Evolutionary conservation across 2,329 filamentous ascomycete genomes (phyloP).

Genomic region (Clonostachys sp.): DNA sequence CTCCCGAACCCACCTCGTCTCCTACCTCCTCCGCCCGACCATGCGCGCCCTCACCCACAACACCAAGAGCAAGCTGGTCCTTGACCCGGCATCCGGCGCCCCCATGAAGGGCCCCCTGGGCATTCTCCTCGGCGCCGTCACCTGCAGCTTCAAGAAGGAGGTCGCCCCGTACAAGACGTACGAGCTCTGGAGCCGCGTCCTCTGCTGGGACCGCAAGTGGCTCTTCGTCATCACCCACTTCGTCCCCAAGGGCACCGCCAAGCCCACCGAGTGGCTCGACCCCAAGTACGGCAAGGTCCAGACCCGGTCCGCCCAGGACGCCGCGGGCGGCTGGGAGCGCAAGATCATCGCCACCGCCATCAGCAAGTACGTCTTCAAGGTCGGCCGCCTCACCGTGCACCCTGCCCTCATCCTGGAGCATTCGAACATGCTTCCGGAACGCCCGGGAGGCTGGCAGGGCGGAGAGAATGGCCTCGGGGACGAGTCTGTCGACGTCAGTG

Average conservation of each 20-base stretch:
- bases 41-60: conserved; percentile 48
- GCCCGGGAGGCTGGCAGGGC: conserved; percentile 61
- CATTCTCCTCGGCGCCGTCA: conserved; percentile 68
- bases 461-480: conserved; percentile 36
- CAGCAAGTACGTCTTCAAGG: conserved; percentile 79
- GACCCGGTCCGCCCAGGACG: conserved; percentile 28
- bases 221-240: conserved; percentile 73
- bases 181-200: conserved; percentile 68
- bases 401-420: conserved; percentile 71
- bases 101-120: conserved; percentile 49
- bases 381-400: conserved; percentile 77
- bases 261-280: conserved; percentile 49
- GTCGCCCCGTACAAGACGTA: conserved; percentile 65
- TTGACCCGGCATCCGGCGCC: conserved; percentile 38
- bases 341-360: conserved; percentile 68
- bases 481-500: conserved; percentile 27
- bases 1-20: conserved; percentile 75
- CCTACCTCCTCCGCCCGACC: conserved; percentile 58
- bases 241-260: conserved; percentile 55
- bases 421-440: conserved; percentile 68
- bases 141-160: conserved; percentile 70
- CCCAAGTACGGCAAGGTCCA: conserved; percentile 33
- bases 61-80: conserved; percentile 40
- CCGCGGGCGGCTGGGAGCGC: conserved; percentile 46
- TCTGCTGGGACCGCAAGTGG: conserved; percentile 80